phyloP scores from a whole-genome alignment of 345 rosid species.

The Eucalyptus urophylla region DNA sequence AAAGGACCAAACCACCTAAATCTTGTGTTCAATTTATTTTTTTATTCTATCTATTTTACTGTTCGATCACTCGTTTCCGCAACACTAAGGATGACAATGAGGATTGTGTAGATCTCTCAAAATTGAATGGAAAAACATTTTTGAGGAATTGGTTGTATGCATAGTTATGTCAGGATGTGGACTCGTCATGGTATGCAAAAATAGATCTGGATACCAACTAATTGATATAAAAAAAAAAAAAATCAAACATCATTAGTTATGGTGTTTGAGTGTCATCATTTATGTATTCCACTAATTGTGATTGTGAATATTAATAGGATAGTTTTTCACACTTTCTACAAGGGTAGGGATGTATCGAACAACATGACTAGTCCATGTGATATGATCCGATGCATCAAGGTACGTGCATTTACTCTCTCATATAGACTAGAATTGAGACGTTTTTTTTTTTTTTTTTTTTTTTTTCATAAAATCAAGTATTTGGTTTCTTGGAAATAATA shows the following conservation, averaged over 20 bases:
- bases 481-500: not conserved
- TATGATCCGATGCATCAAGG: not conserved
- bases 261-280: not conserved
- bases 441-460: not conserved
- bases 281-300: not conserved
- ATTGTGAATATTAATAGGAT: not conserved
- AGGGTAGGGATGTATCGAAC: not conserved
- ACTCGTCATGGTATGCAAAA: not conserved
- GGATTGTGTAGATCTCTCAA: not conserved
- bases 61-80: no score
- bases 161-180: not conserved
- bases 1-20: no score
- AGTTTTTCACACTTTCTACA: not conserved
- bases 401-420: not conserved
- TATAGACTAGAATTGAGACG: not conserved
- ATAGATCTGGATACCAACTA: not conserved
- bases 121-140: not conserved
- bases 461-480: not conserved
- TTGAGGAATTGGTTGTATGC: not conserved
- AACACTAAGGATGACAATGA: not conserved
- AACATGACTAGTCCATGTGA: not conserved
- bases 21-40: no score
- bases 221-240: not conserved
- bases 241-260: not conserved
- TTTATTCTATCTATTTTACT: no score